Percentiles rank a stretch among this genome's conserved stretches.
Conservation (phyloP, 176 grass and related monocot genomes). For the Oryza rufipogon region DNA sequence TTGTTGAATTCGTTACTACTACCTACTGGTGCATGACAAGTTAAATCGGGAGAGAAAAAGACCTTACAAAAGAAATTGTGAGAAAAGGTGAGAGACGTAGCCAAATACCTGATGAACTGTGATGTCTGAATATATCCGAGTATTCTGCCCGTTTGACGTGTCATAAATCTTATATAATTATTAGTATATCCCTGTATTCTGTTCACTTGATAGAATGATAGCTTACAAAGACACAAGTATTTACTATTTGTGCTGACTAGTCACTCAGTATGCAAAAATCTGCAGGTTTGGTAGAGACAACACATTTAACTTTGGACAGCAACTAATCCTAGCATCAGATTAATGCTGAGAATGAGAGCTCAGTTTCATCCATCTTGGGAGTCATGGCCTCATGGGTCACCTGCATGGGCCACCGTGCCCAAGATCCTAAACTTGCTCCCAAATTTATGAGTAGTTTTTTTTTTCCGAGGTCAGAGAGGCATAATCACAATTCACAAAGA, state of each 20-base stretch:
- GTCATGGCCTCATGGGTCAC: not conserved
- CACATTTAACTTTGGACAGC: not conserved
- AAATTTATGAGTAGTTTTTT: not conserved
- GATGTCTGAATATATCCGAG: not conserved
- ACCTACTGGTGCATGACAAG: not conserved
- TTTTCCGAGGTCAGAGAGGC: not conserved
- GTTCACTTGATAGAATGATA: no score
- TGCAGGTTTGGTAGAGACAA: not conserved
- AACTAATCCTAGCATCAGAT: not conserved
- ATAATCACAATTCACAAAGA: not conserved
- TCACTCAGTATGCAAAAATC: not conserved
- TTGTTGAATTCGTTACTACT: not conserved
- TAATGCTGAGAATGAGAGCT: constrained; percentile 1
- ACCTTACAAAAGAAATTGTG: no score
- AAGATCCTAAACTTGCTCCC: constrained; percentile 8
- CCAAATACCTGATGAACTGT: not conserved
- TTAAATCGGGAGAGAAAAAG: not conserved
- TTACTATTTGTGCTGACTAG: not conserved
- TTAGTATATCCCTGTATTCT: no score
- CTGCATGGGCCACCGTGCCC: constrained; percentile 5
- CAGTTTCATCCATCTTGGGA: not conserved
- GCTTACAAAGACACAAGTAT: not conserved
- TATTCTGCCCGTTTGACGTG: not conserved
- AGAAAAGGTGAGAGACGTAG: no score
- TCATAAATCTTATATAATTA: not conserved